These are phyloP conservation scores for Lactifluus subvellereus DNA, from an alignment of 768 basidiomycete genomes.

Conservation along the genomic window DNA sequence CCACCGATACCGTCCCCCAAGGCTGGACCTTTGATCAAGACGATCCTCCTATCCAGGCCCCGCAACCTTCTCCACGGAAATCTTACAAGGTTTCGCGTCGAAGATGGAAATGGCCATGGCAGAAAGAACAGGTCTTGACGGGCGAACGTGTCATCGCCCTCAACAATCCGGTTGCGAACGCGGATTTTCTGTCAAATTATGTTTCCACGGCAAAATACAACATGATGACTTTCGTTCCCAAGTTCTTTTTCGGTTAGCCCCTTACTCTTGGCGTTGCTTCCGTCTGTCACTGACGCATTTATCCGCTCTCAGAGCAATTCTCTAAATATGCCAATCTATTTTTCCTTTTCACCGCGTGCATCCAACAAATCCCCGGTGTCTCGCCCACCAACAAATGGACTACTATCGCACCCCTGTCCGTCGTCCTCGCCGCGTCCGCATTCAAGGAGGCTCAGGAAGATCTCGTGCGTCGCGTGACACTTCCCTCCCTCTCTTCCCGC, in stretches of 20 bases:
- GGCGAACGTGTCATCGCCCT: constrained; percentile 80
- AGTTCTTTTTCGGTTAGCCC: constrained; percentile 81
- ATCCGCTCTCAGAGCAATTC: constrained; percentile 72
- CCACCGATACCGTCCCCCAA: constrained; percentile 46
- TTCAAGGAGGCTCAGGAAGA: constrained; percentile 97
- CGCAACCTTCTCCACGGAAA: background rate
- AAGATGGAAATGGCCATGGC: constrained; percentile 83
- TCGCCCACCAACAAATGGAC: constrained; percentile 95
- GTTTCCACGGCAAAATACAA: constrained; percentile 97
- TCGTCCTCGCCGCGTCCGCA: constrained; percentile 88
- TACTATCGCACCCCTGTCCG: constrained; percentile 84
- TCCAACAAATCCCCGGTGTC: constrained; percentile 96
- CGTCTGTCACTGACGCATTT: constrained; percentile 14
- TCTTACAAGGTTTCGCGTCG: constrained; percentile 26
- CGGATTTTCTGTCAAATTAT: constrained; percentile 70
- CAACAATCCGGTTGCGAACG: constrained; percentile 66
- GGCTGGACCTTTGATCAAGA: constrained; percentile 75
- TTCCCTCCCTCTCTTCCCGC: background rate
- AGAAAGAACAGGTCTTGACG: constrained; percentile 53
- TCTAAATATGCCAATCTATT: constrained; percentile 98
- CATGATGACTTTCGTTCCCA: constrained; percentile 76
- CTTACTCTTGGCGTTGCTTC: background rate
- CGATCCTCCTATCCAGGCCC: constrained; percentile 30
- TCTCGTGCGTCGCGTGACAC: constrained; percentile 47
- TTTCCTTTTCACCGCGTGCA: constrained; percentile 95